These are phyloP conservation scores for Epithemia pelagica DNA, from an alignment of 108 stramenopile species.

Conservation along the genomic window DNA sequence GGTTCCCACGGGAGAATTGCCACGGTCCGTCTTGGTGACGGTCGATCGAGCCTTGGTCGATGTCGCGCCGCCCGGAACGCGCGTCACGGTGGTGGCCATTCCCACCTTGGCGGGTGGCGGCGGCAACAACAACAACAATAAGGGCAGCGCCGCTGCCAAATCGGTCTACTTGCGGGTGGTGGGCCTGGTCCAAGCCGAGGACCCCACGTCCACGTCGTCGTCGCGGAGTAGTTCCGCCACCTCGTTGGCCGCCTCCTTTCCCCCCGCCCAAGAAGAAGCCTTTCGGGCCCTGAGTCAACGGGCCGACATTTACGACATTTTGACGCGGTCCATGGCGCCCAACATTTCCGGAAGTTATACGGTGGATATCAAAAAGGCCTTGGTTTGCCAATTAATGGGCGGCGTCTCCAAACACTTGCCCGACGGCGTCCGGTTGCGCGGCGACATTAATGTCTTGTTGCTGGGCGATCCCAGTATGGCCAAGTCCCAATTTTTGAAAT, in stretches of 20 bases:
- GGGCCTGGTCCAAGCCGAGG: constrained; percentile 79
- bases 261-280: constrained; percentile 93
- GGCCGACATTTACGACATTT: constrained; percentile 85
- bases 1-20: constrained; percentile 96
- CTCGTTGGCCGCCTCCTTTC: constrained; percentile 78
- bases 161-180: constrained; percentile 86
- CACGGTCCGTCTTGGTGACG: constrained; percentile 83
- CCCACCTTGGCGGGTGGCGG: constrained; percentile 50
- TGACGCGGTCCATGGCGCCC: constrained; percentile 86
- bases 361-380: constrained; percentile 94
- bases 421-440: constrained; percentile 94
- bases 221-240: constrained; percentile 23
- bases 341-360: constrained; percentile 95
- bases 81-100: constrained; percentile 89
- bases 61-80: constrained; percentile 90
- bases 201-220: not conserved
- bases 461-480: constrained; percentile 98
- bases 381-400: constrained; percentile 89
- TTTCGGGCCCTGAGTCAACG: constrained; percentile 71
- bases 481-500: constrained; percentile 95
- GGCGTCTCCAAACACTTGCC: constrained; percentile 85
- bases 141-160: constrained; percentile 24
- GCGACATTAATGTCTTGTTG: constrained; percentile 97
- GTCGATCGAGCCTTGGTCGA: constrained; percentile 92
- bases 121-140: not conserved